Conservation (phyloP, 2,329 filamentous ascomycete genomes). For the Phoma sp. region DNA sequence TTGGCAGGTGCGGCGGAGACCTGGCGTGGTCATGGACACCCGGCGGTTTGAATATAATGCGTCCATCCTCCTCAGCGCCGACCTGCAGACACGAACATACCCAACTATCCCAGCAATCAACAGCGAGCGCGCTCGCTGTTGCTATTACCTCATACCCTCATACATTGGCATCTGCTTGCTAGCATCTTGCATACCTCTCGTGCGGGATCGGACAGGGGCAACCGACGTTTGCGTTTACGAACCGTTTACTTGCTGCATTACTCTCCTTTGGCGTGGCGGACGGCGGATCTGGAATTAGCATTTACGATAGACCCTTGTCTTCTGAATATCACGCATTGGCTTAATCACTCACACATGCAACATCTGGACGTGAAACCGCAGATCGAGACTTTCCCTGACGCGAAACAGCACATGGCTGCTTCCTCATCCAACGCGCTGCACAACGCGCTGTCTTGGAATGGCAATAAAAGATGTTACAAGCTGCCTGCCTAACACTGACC, state of each 20-base stretch:
- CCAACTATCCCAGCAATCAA: slow-evolving; percentile 13
- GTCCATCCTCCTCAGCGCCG: slow-evolving; percentile 16
- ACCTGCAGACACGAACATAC: slow-evolving; percentile 12
- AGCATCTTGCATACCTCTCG: slow-evolving; percentile 26
- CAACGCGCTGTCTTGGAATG: too few relatives aligned
- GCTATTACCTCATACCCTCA: slow-evolving; percentile 22
- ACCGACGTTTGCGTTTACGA: slow-evolving; percentile 16
- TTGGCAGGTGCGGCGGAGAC: slow-evolving; percentile 13
- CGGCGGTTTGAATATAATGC: slow-evolving; percentile 33
- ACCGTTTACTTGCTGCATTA: slow-evolving; percentile 30
- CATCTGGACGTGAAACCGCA: not conserved
- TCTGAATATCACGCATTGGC: slow-evolving; percentile 26
- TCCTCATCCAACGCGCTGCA: too few relatives aligned
- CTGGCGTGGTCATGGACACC: slow-evolving; percentile 32
- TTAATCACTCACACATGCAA: not conserved
- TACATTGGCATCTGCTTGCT: slow-evolving; percentile 26
- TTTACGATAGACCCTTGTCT: slow-evolving; percentile 39
- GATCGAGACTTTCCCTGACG: too few relatives aligned
- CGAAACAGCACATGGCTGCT: too few relatives aligned
- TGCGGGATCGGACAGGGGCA: slow-evolving; percentile 25
- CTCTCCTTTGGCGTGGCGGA: slow-evolving; percentile 40
- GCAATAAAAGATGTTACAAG: too few relatives aligned
- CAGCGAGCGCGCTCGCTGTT: slow-evolving; percentile 4
- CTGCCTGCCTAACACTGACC: too few relatives aligned
- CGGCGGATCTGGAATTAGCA: slow-evolving; percentile 31